Base-by-base conservation (phyloP, 2,329 filamentous ascomycete genomes). In the Talaromyces rugulosus region DNA sequence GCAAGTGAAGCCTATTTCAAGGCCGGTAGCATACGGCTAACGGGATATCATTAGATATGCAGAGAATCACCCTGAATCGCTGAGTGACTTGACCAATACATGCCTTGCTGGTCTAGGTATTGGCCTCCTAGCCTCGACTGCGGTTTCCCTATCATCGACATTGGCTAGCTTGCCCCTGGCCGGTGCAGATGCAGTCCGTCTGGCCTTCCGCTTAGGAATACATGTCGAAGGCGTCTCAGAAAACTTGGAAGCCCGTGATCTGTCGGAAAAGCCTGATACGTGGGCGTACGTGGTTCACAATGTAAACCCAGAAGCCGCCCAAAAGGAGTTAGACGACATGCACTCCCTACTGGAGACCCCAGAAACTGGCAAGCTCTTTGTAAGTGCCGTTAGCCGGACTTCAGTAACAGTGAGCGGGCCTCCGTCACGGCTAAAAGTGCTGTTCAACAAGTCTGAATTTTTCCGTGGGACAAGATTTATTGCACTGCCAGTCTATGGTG, bases 121-220 rank as follows among this genome's bases (percentile, higher is more conserved):
- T n/a, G 82, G 82, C 1, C 64, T 83, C 0, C 64, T 83, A 0
- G 66, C 79, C 4, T 68, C 75, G 0, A 72, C 77, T 14, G 81
- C 81, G 1, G 66, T 82, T 0, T 72, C 81, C 0, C 34, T 81
- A 1, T 72, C 82, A 4, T 60, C 69, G 0, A 72, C 68, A 0
- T n/a, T 81, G 4, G 66, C 72, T 0, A 78, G 81, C 28, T 44
- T 84, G 0, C 68, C 78, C 1, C 44, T 71, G 2, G 68, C 69
- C 16, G 81, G 79, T 9, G 78, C 75, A 0, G 72, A 82, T 59
- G 75, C 70, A 1, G 66, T 81, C 2, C 72, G 78, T 0, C 33
- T 77, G 0, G 78, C 82, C 1, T 83, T 84, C 61, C 74, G 81
- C 1, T 68, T 83, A 4, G 81, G 81, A 1, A 67, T 82, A 4